These are phyloP conservation scores for Penicillium diatomitis DNA, from an alignment of 495 filamentous ascomycete species.

Conservation along the genomic window DNA sequence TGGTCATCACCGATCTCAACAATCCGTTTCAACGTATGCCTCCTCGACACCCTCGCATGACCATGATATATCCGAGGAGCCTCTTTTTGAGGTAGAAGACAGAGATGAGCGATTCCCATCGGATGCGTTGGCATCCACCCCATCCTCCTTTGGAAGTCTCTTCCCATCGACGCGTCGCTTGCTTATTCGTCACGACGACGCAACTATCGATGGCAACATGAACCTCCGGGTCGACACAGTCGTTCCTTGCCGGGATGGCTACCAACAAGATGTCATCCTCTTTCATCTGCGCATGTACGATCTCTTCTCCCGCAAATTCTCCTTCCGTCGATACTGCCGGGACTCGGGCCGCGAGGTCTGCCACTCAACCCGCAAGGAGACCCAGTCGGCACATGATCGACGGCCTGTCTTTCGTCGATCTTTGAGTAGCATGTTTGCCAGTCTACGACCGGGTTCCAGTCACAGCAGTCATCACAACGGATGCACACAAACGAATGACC, in stretches of 20 bases:
- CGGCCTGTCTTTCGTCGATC: conserved; percentile 57
- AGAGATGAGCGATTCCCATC: conserved; percentile 53
- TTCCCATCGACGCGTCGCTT: conserved; percentile 80
- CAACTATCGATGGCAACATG: conserved; percentile 93
- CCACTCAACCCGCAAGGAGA: conserved; percentile 67
- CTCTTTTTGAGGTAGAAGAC: conserved; percentile 50
- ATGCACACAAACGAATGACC: not conserved
- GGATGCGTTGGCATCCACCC: conserved; percentile 63
- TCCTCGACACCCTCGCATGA: conserved; percentile 61
- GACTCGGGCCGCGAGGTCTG: conserved; percentile 92
- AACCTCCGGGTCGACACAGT: conserved; percentile 85
- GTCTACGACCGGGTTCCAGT: conserved; percentile 51
- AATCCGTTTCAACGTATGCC: conserved; percentile 68
- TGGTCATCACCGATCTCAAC: conserved; percentile 33
- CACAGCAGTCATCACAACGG: conserved; percentile 4
- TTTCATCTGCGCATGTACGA: conserved; percentile 97
- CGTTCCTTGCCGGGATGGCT: conserved; percentile 46
- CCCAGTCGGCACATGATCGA: conserved; percentile 39
- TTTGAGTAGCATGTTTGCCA: conserved; percentile 64
- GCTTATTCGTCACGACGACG: conserved; percentile 82
- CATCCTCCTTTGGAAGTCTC: conserved; percentile 73
- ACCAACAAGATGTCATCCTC: conserved; percentile 61
- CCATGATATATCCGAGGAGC: conserved; percentile 45
- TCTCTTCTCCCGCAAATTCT: conserved; percentile 76
- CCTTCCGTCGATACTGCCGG: conserved; percentile 82